A percentile compares a stretch with the other conserved stretches of the same genome.
These are phyloP conservation scores for Hanseniaspora lachancei DNA, from an alignment of 805 yeast species.

Conservation along the genomic window DNA sequence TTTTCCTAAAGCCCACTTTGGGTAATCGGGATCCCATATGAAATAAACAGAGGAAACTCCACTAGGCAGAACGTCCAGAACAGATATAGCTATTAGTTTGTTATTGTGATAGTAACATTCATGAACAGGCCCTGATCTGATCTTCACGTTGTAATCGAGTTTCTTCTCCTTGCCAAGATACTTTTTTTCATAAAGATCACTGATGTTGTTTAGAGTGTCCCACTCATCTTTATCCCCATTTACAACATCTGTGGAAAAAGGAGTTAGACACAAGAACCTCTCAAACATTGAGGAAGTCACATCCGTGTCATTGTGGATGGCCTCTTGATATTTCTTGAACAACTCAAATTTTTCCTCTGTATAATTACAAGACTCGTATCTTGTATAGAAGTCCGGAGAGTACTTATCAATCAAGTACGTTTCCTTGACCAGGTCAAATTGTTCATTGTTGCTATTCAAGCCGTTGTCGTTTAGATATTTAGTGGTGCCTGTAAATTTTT, in stretches of 20 bases:
- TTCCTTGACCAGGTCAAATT: constrained; percentile 25
- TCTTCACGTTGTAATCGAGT: constrained; percentile 17
- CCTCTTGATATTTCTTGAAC: constrained; percentile 56
- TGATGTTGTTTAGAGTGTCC: constrained; percentile 30
- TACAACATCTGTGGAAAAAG: constrained; percentile 33
- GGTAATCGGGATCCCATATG: constrained; percentile 74
- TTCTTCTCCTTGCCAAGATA: neutral
- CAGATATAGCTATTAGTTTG: constrained; percentile 58
- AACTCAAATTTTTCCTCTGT: constrained; percentile 48
- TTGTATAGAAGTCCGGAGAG: constrained; percentile 28
- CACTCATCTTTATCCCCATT: constrained; percentile 21
- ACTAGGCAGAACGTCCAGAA: constrained; percentile 61
- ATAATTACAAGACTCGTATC: constrained; percentile 40
- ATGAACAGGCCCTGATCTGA: constrained; percentile 51
- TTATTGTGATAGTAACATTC: constrained; percentile 60
- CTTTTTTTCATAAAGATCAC: constrained; percentile 11
- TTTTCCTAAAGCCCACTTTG: constrained; percentile 60
- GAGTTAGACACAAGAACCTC: constrained; percentile 56
- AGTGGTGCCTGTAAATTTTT: constrained; percentile 15
- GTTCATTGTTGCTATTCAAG: neutral
- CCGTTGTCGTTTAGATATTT: neutral
- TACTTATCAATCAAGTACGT: constrained; percentile 30
- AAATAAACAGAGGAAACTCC: constrained; percentile 76
- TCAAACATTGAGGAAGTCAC: constrained; percentile 38
- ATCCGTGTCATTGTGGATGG: constrained; percentile 53